Conservation (phyloP, 306 rosid species). For the Herpetospermum pedunculosum region DNA sequence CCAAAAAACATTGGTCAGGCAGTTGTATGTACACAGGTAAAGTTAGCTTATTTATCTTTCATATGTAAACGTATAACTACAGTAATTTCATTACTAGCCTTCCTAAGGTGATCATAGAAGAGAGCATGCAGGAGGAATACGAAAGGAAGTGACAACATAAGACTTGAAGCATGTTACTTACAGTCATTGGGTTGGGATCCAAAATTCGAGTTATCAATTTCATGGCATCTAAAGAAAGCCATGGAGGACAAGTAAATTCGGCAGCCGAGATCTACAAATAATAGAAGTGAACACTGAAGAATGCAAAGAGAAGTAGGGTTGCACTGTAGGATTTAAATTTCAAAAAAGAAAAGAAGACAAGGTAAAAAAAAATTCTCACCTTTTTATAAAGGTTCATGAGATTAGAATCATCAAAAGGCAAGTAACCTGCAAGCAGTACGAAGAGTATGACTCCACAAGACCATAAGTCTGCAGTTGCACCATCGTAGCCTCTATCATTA, state of each 20-base stretch:
- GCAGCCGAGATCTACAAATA: constrained; percentile 80
- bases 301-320: constrained; percentile 11
- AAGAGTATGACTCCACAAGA: constrained; percentile 98
- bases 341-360: neutral
- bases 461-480: constrained; percentile 96
- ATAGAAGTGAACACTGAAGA: constrained; percentile 17
- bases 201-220: constrained; percentile 77
- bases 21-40: neutral
- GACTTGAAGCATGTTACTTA: constrained; percentile 25
- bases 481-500: constrained; percentile 87
- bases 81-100: neutral
- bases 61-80: neutral
- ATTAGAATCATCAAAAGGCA: constrained; percentile 95
- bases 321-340: constrained; percentile 4
- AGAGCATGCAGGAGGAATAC: neutral
- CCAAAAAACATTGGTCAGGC: neutral
- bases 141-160: neutral
- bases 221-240: constrained; percentile 88
- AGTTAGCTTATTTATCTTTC: neutral
- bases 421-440: constrained; percentile 96
- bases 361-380: constrained; percentile 27
- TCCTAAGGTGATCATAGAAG: neutral
- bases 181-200: constrained; percentile 90
- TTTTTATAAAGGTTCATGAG: constrained; percentile 77
- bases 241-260: constrained; percentile 84